Evolutionary conservation across 2,329 filamentous ascomycete species (phyloP).

Genomic region (Ophiostoma australiae): DNA sequence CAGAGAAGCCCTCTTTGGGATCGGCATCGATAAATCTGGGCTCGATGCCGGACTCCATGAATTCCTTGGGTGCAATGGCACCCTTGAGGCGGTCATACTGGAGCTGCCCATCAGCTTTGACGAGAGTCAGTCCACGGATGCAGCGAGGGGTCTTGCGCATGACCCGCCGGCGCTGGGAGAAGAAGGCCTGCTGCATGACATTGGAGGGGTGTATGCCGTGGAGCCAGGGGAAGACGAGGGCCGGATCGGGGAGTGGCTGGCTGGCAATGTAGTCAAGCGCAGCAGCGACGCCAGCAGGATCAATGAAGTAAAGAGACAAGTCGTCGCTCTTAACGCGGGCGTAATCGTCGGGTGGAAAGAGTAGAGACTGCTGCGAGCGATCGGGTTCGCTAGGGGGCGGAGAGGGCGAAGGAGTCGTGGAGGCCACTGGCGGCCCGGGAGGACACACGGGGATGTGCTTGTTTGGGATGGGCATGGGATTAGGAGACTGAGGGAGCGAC

Average conservation of each 20-base stretch:
- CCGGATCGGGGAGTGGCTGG: slow-evolving; percentile 77
- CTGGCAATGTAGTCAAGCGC: slow-evolving; percentile 71
- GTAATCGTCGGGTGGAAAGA: slow-evolving; percentile 68
- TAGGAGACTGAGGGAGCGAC: slow-evolving; percentile 32
- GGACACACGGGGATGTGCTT: slow-evolving; percentile 87
- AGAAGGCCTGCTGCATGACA: slow-evolving; percentile 83
- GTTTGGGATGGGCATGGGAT: slow-evolving; percentile 71
- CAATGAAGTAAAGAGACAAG: slow-evolving; percentile 66
- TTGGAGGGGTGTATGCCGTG: slow-evolving; percentile 90
- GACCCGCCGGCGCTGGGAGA: slow-evolving; percentile 69
- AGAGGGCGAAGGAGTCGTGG: slow-evolving; percentile 19
- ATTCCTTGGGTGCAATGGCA: slow-evolving; percentile 74
- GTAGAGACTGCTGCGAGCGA: slow-evolving; percentile 59
- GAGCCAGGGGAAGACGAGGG: slow-evolving; percentile 91
- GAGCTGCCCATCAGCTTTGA: slow-evolving; percentile 84
- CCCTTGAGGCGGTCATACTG: slow-evolving; percentile 73
- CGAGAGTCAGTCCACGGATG: slow-evolving; percentile 73
- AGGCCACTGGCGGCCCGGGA: slow-evolving; percentile 58
- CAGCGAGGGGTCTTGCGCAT: slow-evolving; percentile 67
- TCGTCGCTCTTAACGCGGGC: slow-evolving; percentile 42
- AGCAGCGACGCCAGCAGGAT: slow-evolving; percentile 60
- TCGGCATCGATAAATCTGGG: slow-evolving; percentile 75
- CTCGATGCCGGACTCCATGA: slow-evolving; percentile 53
- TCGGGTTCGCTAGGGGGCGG: slow-evolving; percentile 38
- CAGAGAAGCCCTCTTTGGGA: slow-evolving; percentile 84